Percentiles rank a stretch among this genome's conserved stretches.
Evolutionary conservation across 2,329 filamentous ascomycete species (phyloP).

Genomic region (Periconia macrospinosa): DNA sequence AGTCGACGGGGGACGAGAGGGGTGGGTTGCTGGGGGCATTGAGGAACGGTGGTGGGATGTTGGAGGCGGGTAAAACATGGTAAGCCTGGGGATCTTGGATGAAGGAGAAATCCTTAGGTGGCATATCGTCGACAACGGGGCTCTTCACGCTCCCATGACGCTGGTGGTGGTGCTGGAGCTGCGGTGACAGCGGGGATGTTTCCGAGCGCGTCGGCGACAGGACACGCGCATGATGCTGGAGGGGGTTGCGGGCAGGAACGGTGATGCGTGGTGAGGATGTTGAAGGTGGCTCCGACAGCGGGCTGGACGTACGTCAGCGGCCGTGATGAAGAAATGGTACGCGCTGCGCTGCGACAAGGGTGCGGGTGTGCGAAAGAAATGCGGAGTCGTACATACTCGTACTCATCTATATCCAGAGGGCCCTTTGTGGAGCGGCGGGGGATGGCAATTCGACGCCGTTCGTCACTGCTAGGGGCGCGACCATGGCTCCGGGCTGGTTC

Average conservation of each 20-base stretch:
- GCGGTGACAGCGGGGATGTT: conserved; percentile 17
- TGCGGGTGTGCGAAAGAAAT: no score
- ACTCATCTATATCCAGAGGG: conserved; percentile 66
- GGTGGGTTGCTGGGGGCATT: conserved; percentile 67
- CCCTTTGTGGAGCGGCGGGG: conserved; percentile 74
- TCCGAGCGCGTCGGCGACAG: conserved; percentile 23
- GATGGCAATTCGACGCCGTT: conserved; percentile 49
- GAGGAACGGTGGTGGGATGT: conserved; percentile 67
- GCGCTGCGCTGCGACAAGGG: no score
- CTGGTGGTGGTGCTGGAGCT: conserved; percentile 10
- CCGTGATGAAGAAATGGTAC: neutral
- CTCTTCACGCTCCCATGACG: conserved; percentile 18
- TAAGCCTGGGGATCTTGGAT: conserved; percentile 80
- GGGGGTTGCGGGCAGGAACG: conserved; percentile 1
- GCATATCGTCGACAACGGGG: conserved; percentile 32
- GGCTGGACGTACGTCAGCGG: conserved; percentile 21
- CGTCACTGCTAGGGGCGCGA: conserved; percentile 33
- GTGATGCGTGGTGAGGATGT: conserved; percentile 1
- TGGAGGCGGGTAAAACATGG: conserved; percentile 71
- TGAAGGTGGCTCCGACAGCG: conserved; percentile 16
- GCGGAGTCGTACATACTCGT: conserved; percentile 66
- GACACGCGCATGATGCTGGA: conserved; percentile 16
- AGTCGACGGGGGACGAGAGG: conserved; percentile 61
- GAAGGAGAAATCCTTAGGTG: conserved; percentile 75
- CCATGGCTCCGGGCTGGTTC: conserved; percentile 26